A percentile compares a stretch with the other conserved stretches of the same genome.
phyloP scores from a whole-genome alignment of 305 asterid genomes.

The Solanum aculeatissimum region DNA sequence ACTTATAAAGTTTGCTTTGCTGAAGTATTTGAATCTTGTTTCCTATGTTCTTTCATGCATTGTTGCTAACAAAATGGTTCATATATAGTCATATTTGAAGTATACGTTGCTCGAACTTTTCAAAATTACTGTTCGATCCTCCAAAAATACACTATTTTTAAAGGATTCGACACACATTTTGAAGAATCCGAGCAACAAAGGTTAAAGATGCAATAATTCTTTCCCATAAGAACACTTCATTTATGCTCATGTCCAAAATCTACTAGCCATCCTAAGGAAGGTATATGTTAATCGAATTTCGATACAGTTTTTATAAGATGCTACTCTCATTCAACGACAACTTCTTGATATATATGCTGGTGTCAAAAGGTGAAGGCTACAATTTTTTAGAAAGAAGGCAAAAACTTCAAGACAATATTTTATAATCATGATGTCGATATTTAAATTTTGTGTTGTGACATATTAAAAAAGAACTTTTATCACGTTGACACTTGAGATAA shows the following conservation, averaged over 20 bases:
- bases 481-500: too few relatives aligned
- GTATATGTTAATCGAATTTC: too few relatives aligned
- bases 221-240: background rate
- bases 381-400: too few relatives aligned
- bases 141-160: background rate
- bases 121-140: background rate
- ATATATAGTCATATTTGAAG: background rate
- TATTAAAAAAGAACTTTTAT: too few relatives aligned
- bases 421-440: too few relatives aligned
- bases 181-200: background rate
- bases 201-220: background rate
- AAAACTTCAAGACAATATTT: too few relatives aligned
- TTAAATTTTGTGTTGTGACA: too few relatives aligned
- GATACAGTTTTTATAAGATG: too few relatives aligned
- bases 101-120: background rate
- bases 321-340: too few relatives aligned
- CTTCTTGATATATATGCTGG: too few relatives aligned
- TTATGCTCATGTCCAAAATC: background rate
- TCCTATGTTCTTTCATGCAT: background rate
- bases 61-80: background rate
- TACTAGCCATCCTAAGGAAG: too few relatives aligned
- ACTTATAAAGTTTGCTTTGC: background rate
- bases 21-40: background rate
- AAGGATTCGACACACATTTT: background rate
- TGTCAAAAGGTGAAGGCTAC: too few relatives aligned